Base-by-base conservation (phyloP, 1,139 yeast genomes). In the Torulaspora globosa region DNA sequence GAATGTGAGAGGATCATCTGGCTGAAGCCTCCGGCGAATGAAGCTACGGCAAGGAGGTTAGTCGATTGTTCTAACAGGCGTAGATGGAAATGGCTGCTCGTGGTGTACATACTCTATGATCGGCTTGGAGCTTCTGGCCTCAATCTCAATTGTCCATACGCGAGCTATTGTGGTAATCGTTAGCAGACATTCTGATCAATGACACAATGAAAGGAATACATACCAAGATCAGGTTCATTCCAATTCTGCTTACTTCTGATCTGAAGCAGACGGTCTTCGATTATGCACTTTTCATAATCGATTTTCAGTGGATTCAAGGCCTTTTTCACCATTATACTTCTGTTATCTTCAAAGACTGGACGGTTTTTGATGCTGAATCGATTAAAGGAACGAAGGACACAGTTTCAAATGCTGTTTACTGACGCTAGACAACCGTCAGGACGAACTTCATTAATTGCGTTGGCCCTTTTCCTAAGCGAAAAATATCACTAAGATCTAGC, bases 121-220 rank as follows among this genome's bases (percentile, higher is more conserved):
- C 27, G 53, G 47, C 10, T 68, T 56, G 8, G 82, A 74, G 9
- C 65, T 59, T 47, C 58, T 62, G 0, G 84, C 78, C 6, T 70
- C 62, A 6, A 80, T 72, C 24, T 65, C 65, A 5, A 76, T 66
- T 1, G 78, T 70, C 94, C 95, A 86, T 1, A 77, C 82, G 3
- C 69, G 65, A 2, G 72, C 65, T 57, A 36, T 19, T 7, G 11
- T 23, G 15, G 29, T 21, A 26, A 31, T 15, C 16, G 38, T 46
- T 11, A 26, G 35, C 41, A 38, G 11, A 29, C n/a, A 37, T 16
- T n/a, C 12, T 18, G 19, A 19, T 1, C 19, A 23, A 27, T 15
- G 9, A 6, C 16, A 14, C 23, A 9, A 21, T 21, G 19, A n/a
- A 9, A 16, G 26, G 9, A n/a, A 19, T 15, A 54, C 66, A 37